These are phyloP conservation scores for Penicillium arizonense DNA, from an alignment of 495 filamentous ascomycete species.

Conservation along the genomic window DNA sequence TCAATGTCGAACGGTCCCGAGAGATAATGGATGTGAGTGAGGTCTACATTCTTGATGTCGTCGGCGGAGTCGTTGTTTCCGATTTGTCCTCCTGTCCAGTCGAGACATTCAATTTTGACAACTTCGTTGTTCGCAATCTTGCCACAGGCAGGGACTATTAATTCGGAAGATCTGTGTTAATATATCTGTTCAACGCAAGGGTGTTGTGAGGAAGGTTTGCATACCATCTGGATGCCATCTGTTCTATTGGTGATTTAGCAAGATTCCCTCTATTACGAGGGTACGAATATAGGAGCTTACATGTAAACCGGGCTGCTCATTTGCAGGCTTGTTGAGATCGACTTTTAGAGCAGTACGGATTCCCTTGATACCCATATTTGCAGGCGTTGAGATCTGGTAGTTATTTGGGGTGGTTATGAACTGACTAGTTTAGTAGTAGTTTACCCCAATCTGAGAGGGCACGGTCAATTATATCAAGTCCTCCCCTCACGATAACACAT, in stretches of 20 bases:
- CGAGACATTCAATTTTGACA: slow-evolving; percentile 93
- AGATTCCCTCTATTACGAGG: neutral
- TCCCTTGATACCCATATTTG: slow-evolving; percentile 52
- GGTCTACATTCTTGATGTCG: slow-evolving; percentile 81
- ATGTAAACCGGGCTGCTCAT: slow-evolving; percentile 72
- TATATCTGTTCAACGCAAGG: neutral
- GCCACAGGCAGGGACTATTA: slow-evolving; percentile 69
- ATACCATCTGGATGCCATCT: slow-evolving; percentile 91
- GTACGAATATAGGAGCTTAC: slow-evolving; percentile 42
- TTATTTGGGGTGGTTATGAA: neutral
- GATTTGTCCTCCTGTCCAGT: slow-evolving; percentile 89
- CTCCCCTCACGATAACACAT: slow-evolving; percentile 1
- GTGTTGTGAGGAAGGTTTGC: slow-evolving; percentile 10
- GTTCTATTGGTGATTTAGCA: slow-evolving; percentile 53
- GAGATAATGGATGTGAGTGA: slow-evolving; percentile 83
- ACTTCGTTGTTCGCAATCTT: slow-evolving; percentile 83
- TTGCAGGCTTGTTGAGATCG: slow-evolving; percentile 72
- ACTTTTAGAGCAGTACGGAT: slow-evolving; percentile 78
- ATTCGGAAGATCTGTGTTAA: slow-evolving; percentile 1
- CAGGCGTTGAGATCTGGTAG: neutral
- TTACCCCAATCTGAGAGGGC: too few relatives aligned
- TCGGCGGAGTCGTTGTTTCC: slow-evolving; percentile 86
- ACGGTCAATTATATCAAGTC: neutral
- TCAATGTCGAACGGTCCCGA: slow-evolving; percentile 91
- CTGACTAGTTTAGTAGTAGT: too few relatives aligned